These are phyloP conservation scores for Strigomonas oncopelti DNA, from an alignment of 208 protist genomes.

Conservation along the genomic window DNA sequence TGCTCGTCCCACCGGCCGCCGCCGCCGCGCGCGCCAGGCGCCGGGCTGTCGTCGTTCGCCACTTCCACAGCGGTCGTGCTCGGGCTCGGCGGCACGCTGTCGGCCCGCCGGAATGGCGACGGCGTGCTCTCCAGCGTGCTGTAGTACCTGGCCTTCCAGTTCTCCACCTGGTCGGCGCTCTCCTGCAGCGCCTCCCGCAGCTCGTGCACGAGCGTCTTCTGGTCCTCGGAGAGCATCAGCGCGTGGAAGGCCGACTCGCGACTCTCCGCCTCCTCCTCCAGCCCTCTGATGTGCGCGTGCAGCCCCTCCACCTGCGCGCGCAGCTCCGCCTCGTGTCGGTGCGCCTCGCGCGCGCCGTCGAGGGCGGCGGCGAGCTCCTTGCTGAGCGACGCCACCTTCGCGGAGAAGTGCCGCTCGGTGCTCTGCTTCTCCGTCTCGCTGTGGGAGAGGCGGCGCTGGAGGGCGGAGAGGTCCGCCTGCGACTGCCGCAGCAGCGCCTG, in stretches of 20 bases:
- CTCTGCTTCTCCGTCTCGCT: slow-evolving; percentile 44
- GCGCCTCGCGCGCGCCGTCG: slow-evolving; percentile 26
- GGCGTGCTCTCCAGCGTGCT: not conserved
- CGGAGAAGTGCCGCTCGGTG: slow-evolving; percentile 40
- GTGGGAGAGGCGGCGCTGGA: slow-evolving; percentile 31
- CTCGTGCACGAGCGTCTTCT: slow-evolving; percentile 42
- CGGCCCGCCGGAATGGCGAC: not conserved
- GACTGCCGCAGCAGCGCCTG: slow-evolving; percentile 61
- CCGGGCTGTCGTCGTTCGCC: not conserved
- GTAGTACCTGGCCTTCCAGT: slow-evolving; percentile 44
- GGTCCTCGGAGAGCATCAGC: slow-evolving; percentile 66
- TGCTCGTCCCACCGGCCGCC: not conserved
- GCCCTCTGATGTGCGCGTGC: slow-evolving; percentile 25
- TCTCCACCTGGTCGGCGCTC: slow-evolving; percentile 45
- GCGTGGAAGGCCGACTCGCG: slow-evolving; percentile 63
- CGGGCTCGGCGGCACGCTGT: not conserved
- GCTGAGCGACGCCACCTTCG: slow-evolving; percentile 43
- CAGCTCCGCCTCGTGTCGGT: slow-evolving; percentile 17
- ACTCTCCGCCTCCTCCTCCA: slow-evolving; percentile 58
- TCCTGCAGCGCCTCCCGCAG: slow-evolving; percentile 46
- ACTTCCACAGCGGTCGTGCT: not conserved
- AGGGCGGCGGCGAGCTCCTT: slow-evolving; percentile 46
- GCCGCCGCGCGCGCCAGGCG: not conserved
- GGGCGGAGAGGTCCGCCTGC: slow-evolving; percentile 35
- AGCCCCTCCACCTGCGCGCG: slow-evolving; percentile 25